Evolutionary conservation across 495 filamentous ascomycete genomes (phyloP).

Genomic region (Hypoxylon lenormandii): DNA sequence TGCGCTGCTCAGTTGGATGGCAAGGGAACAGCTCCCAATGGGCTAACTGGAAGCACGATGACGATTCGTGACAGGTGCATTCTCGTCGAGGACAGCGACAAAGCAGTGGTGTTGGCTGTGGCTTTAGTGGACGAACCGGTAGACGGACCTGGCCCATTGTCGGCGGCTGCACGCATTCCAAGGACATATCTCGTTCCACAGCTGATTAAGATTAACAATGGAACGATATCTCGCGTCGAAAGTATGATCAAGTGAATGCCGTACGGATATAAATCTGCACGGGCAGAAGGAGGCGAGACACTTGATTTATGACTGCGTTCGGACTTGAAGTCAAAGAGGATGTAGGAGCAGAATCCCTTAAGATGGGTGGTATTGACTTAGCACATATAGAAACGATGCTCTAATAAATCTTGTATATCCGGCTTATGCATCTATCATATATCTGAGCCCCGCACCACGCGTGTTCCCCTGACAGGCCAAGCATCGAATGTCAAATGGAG

Average conservation of each 20-base stretch:
- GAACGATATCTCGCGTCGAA: constrained; percentile 38
- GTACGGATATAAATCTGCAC: constrained; percentile 42
- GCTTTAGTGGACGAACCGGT: constrained; percentile 43
- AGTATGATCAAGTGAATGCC: constrained; percentile 47
- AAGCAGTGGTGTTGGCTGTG: constrained; percentile 36
- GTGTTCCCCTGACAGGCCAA: constrained; percentile 11
- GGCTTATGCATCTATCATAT: constrained; percentile 5
- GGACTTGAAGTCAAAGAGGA: neutral
- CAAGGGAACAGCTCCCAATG: constrained; percentile 35
- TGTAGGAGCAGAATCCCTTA: too few relatives aligned
- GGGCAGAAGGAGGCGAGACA: constrained; percentile 14
- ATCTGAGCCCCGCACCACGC: constrained; percentile 27
- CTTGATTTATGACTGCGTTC: constrained; percentile 1
- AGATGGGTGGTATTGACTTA: neutral
- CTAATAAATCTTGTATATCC: neutral
- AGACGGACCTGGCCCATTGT: constrained; percentile 24
- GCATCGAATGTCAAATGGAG: constrained; percentile 17
- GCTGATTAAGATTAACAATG: constrained; percentile 39
- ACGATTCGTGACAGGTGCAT: constrained; percentile 41
- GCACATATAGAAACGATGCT: neutral
- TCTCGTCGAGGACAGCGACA: constrained; percentile 26
- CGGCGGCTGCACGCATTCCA: constrained; percentile 31
- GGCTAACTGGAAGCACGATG: constrained; percentile 36
- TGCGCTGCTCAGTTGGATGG: constrained; percentile 45
- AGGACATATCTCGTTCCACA: constrained; percentile 45